phyloP scores from a whole-genome alignment of 2,329 filamentous ascomycete genomes.

The Clarireedia homoeocarpa region DNA sequence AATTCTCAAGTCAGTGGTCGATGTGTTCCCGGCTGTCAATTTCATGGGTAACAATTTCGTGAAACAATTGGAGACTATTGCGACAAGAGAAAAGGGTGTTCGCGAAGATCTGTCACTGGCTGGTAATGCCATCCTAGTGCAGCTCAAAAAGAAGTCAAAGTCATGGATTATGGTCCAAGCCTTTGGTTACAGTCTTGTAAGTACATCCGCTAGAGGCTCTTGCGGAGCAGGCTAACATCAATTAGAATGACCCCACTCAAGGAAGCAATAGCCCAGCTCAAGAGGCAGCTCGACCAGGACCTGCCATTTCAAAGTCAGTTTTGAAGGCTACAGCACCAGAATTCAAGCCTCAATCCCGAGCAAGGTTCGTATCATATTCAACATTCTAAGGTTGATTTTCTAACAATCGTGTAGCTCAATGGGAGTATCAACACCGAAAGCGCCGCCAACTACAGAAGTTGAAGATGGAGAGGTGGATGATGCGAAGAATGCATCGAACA shows the following conservation, averaged over 20 bases:
- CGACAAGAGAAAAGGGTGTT: constrained; percentile 52
- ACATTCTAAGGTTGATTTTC: constrained; percentile 28
- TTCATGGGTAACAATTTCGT: constrained; percentile 70
- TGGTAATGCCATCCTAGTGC: constrained; percentile 62
- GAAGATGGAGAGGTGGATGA: constrained; percentile 72
- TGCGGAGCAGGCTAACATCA: constrained; percentile 26
- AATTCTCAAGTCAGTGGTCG: constrained; percentile 71
- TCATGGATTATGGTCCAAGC: constrained; percentile 69
- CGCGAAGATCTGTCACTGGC: constrained; percentile 70
- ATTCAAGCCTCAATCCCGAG: constrained; percentile 48
- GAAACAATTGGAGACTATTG: constrained; percentile 57
- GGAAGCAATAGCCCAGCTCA: constrained; percentile 9
- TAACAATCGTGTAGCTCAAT: constrained; percentile 16
- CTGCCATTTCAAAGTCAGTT: constrained; percentile 29
- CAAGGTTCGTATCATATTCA: constrained; percentile 22
- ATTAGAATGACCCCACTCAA: constrained; percentile 13
- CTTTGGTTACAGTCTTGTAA: constrained; percentile 59
- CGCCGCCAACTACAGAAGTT: constrained; percentile 38
- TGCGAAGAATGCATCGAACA: constrained; percentile 31
- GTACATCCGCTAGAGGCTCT: constrained; percentile 17
- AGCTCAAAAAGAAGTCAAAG: constrained; percentile 57
- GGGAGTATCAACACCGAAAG: constrained; percentile 28
- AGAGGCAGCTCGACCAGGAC: constrained; percentile 5
- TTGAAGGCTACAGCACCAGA: constrained; percentile 54
- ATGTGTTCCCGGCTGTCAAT: constrained; percentile 81